phyloP scores from a whole-genome alignment of 345 rosid species.

The Sonneratia caseolaris region DNA sequence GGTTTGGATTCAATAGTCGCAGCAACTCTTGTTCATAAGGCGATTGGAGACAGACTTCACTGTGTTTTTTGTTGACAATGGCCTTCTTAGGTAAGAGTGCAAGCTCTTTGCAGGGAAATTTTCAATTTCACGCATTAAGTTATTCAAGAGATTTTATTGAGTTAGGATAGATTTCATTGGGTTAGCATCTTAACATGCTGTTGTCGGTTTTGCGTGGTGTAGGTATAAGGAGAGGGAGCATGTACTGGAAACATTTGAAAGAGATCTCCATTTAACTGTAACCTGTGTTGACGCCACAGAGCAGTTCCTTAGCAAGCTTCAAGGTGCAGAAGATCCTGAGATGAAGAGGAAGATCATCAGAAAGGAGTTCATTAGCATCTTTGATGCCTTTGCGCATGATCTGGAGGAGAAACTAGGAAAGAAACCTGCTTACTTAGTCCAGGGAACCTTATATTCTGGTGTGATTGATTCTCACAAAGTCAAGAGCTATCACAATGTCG shows the following conservation, averaged over 20 bases:
- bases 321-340: constrained; percentile 91
- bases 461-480: constrained; percentile 96
- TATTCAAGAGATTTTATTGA: background rate
- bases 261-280: constrained; percentile 57
- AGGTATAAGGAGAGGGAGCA: constrained; percentile 94
- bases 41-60: constrained; percentile 91
- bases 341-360: constrained; percentile 86
- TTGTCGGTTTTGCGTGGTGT: constrained; percentile 8
- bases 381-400: constrained; percentile 72
- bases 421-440: constrained; percentile 78
- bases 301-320: constrained; percentile 68
- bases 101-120: background rate
- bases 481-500: constrained; percentile 98
- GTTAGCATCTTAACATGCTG: too few species aligned
- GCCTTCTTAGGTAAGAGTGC: constrained; percentile 54
- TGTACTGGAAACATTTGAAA: constrained; percentile 80
- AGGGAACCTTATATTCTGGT: constrained; percentile 93
- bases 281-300: constrained; percentile 75
- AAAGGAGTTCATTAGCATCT: constrained; percentile 69
- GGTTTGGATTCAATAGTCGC: constrained; percentile 99
- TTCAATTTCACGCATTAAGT: background rate
- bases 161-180: too few species aligned
- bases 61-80: constrained; percentile 95
- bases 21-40: constrained; percentile 91
- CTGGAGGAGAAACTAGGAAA: constrained; percentile 69